These are phyloP conservation scores for Xylaria bambusicola DNA, from an alignment of 495 filamentous ascomycete species.

Conservation along the genomic window DNA sequence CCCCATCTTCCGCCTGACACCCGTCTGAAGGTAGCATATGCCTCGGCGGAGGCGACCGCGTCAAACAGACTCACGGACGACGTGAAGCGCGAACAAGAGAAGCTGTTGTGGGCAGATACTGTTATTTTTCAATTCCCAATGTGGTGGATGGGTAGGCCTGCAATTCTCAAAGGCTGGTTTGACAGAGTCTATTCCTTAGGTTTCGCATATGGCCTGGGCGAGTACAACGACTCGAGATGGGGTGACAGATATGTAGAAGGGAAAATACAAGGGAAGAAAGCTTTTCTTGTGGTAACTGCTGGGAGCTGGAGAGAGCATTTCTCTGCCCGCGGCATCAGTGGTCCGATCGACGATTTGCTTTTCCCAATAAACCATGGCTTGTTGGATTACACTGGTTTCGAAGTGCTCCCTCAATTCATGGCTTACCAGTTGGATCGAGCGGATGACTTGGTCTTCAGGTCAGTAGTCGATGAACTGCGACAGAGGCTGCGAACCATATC, in stretches of 20 bases:
- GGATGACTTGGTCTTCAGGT: not conserved
- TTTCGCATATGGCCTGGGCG: not conserved
- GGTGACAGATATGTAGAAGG: constrained; percentile 6
- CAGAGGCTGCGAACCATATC: constrained; percentile 1
- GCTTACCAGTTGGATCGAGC: not conserved
- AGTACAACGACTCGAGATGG: not conserved
- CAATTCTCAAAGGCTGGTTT: constrained; percentile 7
- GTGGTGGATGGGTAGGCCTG: constrained; percentile 11
- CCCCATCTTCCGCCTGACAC: not conserved
- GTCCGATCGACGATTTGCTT: constrained; percentile 7
- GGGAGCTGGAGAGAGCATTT: constrained; percentile 2
- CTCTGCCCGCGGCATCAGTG: constrained; percentile 5
- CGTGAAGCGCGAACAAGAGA: constrained; percentile 8
- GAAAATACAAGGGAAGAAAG: not conserved
- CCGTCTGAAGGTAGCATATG: not conserved
- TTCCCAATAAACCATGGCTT: constrained; percentile 2
- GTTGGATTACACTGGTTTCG: constrained; percentile 4
- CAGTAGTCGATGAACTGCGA: not conserved
- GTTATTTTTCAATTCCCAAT: constrained; percentile 7
- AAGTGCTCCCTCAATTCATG: not conserved
- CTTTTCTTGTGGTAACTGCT: not conserved
- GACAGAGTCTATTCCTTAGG: constrained; percentile 6
- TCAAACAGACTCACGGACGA: not conserved
- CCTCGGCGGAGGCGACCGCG: not conserved
- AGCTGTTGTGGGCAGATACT: constrained; percentile 4